Evolutionary conservation across 495 filamentous ascomycete species (phyloP).

Genomic region (Xylaria bambusicola): DNA sequence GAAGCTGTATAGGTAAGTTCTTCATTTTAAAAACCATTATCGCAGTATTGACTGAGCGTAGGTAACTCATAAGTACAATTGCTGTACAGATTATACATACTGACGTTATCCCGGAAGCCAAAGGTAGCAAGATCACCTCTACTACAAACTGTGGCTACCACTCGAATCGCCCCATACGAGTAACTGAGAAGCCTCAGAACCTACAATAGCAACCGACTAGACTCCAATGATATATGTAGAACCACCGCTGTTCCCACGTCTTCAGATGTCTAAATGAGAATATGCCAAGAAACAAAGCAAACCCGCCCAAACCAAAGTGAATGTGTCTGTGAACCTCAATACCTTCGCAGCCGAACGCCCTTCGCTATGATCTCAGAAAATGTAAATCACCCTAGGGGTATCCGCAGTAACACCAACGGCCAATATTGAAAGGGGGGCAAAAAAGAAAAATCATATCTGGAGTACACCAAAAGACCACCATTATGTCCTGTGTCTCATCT

Average conservation of each 20-base stretch:
- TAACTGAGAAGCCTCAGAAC: too few relatives aligned
- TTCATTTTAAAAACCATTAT: neutral
- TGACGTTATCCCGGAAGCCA: neutral
- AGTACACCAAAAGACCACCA: neutral
- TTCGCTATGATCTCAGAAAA: constrained; percentile 10
- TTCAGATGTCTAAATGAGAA: neutral
- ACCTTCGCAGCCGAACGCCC: constrained; percentile 16
- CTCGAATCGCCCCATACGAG: too few relatives aligned
- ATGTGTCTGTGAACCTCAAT: neutral
- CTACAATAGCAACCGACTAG: neutral
- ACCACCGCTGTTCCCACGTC: neutral
- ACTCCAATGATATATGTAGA: too few relatives aligned
- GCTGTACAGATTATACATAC: neutral
- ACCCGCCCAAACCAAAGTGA: neutral
- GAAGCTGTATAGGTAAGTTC: constrained; percentile 1
- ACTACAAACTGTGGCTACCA: too few relatives aligned
- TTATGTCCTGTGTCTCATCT: neutral
- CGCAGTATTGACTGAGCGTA: neutral
- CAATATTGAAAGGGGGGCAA: neutral
- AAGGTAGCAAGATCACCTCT: too few relatives aligned
- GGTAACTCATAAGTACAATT: neutral
- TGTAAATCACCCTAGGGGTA: constrained; percentile 4
- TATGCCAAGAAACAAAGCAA: constrained; percentile 7
- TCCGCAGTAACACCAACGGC: neutral
- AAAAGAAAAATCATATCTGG: too few relatives aligned